These are phyloP conservation scores for Neltuma alba DNA, from an alignment of 306 rosid genomes.

Conservation along the genomic window DNA sequence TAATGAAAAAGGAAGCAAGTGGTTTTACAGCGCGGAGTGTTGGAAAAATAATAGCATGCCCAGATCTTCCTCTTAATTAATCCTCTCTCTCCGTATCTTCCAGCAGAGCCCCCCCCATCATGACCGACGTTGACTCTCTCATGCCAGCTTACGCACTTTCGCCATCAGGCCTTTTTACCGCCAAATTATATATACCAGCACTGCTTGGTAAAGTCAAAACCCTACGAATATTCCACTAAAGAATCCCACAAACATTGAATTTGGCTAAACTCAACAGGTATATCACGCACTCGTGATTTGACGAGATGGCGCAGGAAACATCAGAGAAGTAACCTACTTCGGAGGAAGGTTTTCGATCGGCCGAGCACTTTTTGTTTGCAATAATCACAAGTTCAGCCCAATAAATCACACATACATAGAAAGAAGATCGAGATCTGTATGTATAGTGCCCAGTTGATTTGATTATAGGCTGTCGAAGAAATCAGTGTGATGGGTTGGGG, in stretches of 20 bases:
- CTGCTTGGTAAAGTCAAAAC: not conserved
- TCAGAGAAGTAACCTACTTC: constrained; percentile 10
- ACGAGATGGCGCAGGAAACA: not conserved
- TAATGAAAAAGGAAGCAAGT: constrained; percentile 1
- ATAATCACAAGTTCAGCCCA: constrained; percentile 5
- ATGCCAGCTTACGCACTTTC: not conserved
- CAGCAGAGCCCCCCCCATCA: constrained; percentile 18
- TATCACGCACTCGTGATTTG: not conserved
- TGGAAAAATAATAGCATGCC: constrained; percentile 31
- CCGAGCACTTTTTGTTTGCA: not conserved
- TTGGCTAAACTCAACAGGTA: not conserved
- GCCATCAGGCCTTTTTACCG: constrained; percentile 5
- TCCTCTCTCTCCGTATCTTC: constrained; percentile 33
- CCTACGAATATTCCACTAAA: constrained; percentile 26
- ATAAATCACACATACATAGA: not conserved
- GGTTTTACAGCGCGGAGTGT: constrained; percentile 15
- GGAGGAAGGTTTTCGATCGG: not conserved
- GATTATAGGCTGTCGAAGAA: not conserved
- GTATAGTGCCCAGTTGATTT: not conserved
- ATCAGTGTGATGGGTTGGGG: not conserved
- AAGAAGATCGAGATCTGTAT: not conserved
- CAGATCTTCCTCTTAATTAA: not conserved
- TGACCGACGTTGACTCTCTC: constrained; percentile 35
- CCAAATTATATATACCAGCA: not conserved
- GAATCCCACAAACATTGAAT: constrained; percentile 39